phyloP scores from a whole-genome alignment of 805 yeast genomes.

The Lachancea nothofagi region DNA sequence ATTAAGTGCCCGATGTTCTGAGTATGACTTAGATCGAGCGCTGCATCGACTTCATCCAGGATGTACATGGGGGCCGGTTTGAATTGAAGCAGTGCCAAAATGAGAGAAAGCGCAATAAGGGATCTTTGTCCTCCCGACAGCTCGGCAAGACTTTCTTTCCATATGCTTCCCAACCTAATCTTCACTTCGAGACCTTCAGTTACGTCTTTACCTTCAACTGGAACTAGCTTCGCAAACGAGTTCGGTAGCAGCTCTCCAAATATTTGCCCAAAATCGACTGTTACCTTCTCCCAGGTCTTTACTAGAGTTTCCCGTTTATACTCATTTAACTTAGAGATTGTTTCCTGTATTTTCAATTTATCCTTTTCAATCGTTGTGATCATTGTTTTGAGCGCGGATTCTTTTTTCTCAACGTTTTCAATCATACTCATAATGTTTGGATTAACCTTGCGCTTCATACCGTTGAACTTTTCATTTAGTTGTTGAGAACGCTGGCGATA shows the following conservation, averaged over 20 bases:
- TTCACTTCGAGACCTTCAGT: slow-evolving; percentile 87
- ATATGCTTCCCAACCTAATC: slow-evolving; percentile 83
- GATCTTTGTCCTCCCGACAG: slow-evolving; percentile 97
- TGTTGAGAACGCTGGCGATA: slow-evolving; percentile 52
- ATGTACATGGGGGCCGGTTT: slow-evolving; percentile 99
- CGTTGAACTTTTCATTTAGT: slow-evolving; percentile 52
- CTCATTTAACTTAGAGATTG: slow-evolving; percentile 75
- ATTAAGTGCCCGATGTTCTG: slow-evolving; percentile 96
- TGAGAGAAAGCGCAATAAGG: slow-evolving; percentile 83
- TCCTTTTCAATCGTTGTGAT: slow-evolving; percentile 84
- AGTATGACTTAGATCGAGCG: slow-evolving; percentile 92
- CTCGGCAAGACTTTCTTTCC: slow-evolving; percentile 95
- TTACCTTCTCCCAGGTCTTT: slow-evolving; percentile 81
- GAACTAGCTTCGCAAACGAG: slow-evolving; percentile 83
- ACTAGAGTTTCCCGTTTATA: slow-evolving; percentile 79
- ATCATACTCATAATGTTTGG: slow-evolving; percentile 85
- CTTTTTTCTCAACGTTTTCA: slow-evolving; percentile 87
- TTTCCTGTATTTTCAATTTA: slow-evolving; percentile 81
- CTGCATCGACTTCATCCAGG: slow-evolving; percentile 97
- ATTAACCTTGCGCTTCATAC: slow-evolving; percentile 77
- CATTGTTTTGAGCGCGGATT: slow-evolving; percentile 67
- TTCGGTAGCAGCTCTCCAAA: slow-evolving; percentile 86
- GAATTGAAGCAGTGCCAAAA: slow-evolving; percentile 85
- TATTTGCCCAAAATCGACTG: slow-evolving; percentile 82
- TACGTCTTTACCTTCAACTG: slow-evolving; percentile 72